Base-by-base conservation (phyloP, 225 moss, liverwort and hornwort species). In the Polytrichum formosum region DNA sequence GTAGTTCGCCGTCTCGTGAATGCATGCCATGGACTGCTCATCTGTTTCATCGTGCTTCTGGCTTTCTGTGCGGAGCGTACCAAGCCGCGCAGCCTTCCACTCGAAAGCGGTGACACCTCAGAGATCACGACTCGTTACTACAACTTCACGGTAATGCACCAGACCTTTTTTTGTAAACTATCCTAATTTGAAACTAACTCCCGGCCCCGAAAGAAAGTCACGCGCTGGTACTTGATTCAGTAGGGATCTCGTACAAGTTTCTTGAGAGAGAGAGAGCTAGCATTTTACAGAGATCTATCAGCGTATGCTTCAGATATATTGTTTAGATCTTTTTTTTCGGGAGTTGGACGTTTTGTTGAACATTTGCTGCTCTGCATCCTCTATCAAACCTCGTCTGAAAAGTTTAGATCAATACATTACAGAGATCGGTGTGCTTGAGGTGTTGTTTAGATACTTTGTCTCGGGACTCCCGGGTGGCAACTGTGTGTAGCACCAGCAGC, bases 111-210 rank as follows among this genome's bases (percentile, higher is more conserved):
- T 23, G 63, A 28, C 63, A 26, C 25, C 21, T n/a, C 25, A 60
- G 63, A 17, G 17, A 28, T 63, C 16, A 63, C 28, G 25, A 63
- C 63, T 63, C 63, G 27, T 28, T 63, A 63, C 63, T 28, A 63
- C 27, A 63, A 63, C 63, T 63, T 63, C 63, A 63, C 18, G 13
- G 63, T 63, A 63, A n/a, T 7, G 59, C 21, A 6, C 7, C 21
- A n/a, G 21, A 6, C 0, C 17, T 23, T 18, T 18, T 59, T 59
- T 8, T n/a, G n/a, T 35, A 35, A 9, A 35, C 35, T 2, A 8
- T 35, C 35, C 35, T 9, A 2, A 35, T 35, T 35, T 16, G 21
- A 17, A 63, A 26, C 2, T 2, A 63, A 13, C 23, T 63, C 13
- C 62, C 22, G 16, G 22, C 13, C 26, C 26, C 26, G 7, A 8